Base-by-base conservation (phyloP, 2,329 filamentous ascomycete species). In the Colletotrichum cordylinicola region DNA sequence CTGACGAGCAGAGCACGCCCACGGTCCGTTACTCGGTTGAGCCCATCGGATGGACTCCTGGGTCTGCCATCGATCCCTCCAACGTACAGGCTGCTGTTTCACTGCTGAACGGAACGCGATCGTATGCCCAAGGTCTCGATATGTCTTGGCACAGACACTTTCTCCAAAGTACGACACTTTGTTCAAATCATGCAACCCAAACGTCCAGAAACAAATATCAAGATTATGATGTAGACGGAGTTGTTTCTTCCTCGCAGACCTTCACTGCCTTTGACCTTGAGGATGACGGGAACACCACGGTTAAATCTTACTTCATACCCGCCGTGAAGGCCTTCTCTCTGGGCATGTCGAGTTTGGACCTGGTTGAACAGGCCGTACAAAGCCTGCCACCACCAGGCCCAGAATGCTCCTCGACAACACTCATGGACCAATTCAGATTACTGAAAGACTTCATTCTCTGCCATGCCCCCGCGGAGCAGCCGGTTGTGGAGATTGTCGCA, bases 21-120 rank as follows among this genome's bases (percentile, higher is more conserved):
- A 79, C 67, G 0, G 77, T 85, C n/a, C 77, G 82, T 4, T 85
- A 81, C 56, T 80, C 81, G 1, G 72, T 84, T 2, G 84, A 85
- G 67, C 81, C 84, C 1, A 80, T 85, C 29, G 76, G 78, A 27
- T 64, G 61, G 6, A 55, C 75, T 27, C 80, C 82, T 16, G 81
- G 80, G 1, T 52, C 43, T 8, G n/a, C 43, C 43, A 8, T 31
- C 29, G 29, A 31, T 31, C 29, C 29, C 8, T 31, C 8, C 29
- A 21, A 52, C 6, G 10, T 13, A 13, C 43, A 52, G 9, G 43
- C 43, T 52, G 6, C n/a, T 13, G 43, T n/a, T 52, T 52, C 43
- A 21, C n/a, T 52, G 6, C 10, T 52, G 43, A 21, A 52, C 3
- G 21, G 43, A 21, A 52, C n/a, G 3, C 21, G 10, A 13, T 13